Evolutionary conservation across 345 rosid species (phyloP), one percentile per base, ranked within the genome.

Genomic region (Nephelium lappaceum): DNA sequence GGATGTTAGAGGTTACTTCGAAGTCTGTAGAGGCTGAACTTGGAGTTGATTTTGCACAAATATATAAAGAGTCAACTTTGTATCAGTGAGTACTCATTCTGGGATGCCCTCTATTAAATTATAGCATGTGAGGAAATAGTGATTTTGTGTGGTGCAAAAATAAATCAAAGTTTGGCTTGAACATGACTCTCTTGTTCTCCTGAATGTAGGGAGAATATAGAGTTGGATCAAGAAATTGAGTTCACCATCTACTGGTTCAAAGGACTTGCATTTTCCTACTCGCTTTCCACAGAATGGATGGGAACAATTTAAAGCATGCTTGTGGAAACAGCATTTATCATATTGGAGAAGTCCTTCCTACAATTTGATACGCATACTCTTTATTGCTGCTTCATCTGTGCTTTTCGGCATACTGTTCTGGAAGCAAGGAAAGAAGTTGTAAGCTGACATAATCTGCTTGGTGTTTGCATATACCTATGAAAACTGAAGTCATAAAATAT

Each of bases 281-380:
- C 77, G 77, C 5, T 89, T 81, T 74, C 79, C 87, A 41, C 88
- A 81, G 75, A 82, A 73, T 39, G 19, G 76, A n/a, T 83, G 86
- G 88, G 86, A 60, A 42, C 95, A 88, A 53, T 83, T 88, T 80
- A 83, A 69, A 65, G 82, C 88, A 45, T 91, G 95, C 72, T 78
- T 89, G 1, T 91, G 95, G 93, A 91, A 89, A 75, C 93, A 87
- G 58, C 71, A 84, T 25, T 74, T 82, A 69, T 87, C 95, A 10
- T 89, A 89, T 36, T 91, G 93, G 91, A 84, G 92, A 80, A 89
- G 85, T 69, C 88, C 92, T 4, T 61, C 79, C 1, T 91, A 86
- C 83, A 91, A 89, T 51, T 70, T 89, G 65, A 61, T 76, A 18
- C 88, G 91, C n/a, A 41, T 88, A 64, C 5, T 83, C 10, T 77